Base-by-base conservation (phyloP, 495 filamentous ascomycete genomes). In the Tuber aestivum region DNA sequence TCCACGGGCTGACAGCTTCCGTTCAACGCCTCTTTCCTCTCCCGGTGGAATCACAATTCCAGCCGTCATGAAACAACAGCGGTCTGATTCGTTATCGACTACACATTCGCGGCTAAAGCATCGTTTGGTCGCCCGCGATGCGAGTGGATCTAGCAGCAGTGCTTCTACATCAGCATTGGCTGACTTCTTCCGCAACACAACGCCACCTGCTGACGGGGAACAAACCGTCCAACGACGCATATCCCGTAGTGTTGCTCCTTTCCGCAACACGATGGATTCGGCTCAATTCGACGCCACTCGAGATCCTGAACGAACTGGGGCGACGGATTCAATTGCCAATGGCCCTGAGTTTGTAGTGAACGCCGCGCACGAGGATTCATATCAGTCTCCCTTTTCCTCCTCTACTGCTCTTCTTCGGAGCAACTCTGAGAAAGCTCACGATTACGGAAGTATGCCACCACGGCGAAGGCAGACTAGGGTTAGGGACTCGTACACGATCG, bases 121-220 rank as follows among this genome's bases (percentile, higher is more conserved):
- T 38, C 74, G 78, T 18, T 77, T 81, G 40, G 69, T 83, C 10
- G 79, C 82, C 50, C 72, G 81, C 41, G 81, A 83, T 72, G 79
- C 82, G 37, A 83, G 77, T 42, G 82, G 82, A 18, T 78, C 79
- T 42, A 85, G 88, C 38, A 85, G 85, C 41, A 87, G 87, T 65
- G 89, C 90, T 70, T 88, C 90, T 79, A 97, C 90, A 70, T 91
- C 91, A 3, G 95, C 97, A 76, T 85, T 99, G 56, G 96, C 97
- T 72, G 93, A 98, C 80, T 98, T 98, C 85, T 94, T 99, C 72
- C 90, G 94, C 70, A 92, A 83, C 92, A 95, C 1, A 91, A 95
- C 12, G 23, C 82, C 82, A 44, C 81, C 82, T n/a, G 68, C 69
- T 42, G 73, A 79, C 14, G 80, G 80, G 7, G 41, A 69, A 42